These are phyloP conservation scores for Microdochium trichocladiopsis DNA, from an alignment of 2,329 filamentous ascomycete species.

Conservation along the genomic window DNA sequence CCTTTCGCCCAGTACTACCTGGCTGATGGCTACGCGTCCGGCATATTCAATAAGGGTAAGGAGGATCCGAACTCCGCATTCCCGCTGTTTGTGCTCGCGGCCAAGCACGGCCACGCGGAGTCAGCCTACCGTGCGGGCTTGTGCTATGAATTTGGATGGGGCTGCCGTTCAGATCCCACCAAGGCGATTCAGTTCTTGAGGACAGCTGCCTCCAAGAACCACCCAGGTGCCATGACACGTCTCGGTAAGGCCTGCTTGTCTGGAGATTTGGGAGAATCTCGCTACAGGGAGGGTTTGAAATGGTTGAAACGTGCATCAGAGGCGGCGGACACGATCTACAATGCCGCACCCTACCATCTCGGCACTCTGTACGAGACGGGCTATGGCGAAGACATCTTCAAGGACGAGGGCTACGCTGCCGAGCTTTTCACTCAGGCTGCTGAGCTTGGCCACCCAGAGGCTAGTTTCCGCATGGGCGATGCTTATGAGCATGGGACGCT, in stretches of 20 bases:
- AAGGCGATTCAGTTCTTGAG: slow-evolving; percentile 94
- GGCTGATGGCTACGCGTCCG: slow-evolving; percentile 87
- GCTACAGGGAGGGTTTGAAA: slow-evolving; percentile 86
- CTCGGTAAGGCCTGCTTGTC: slow-evolving; percentile 85
- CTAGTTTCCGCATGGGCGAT: slow-evolving; percentile 84
- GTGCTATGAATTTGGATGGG: slow-evolving; percentile 98
- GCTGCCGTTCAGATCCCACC: slow-evolving; percentile 78
- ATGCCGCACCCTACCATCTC: slow-evolving; percentile 85
- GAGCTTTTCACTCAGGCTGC: slow-evolving; percentile 93
- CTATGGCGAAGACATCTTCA: slow-evolving; percentile 91
- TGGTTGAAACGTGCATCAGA: slow-evolving; percentile 94
- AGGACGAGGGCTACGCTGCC: slow-evolving; percentile 82
- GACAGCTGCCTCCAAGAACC: slow-evolving; percentile 83
- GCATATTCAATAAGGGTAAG: slow-evolving; percentile 90
- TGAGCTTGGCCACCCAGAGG: slow-evolving; percentile 81
- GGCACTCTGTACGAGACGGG: slow-evolving; percentile 84
- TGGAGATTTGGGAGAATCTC: slow-evolving; percentile 80
- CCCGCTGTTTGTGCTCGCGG: slow-evolving; percentile 84
- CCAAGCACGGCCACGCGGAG: slow-evolving; percentile 95
- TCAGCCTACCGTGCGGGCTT: slow-evolving; percentile 88
- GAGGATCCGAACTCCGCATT: slow-evolving; percentile 89
- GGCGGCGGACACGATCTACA: slow-evolving; percentile 85
- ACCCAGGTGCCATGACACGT: slow-evolving; percentile 90
- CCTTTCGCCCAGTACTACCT: slow-evolving; percentile 98
- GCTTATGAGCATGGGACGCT: slow-evolving; percentile 91